Base-by-base conservation (phyloP, 768 basidiomycete genomes). In the Strobilomyces dryophilus region DNA sequence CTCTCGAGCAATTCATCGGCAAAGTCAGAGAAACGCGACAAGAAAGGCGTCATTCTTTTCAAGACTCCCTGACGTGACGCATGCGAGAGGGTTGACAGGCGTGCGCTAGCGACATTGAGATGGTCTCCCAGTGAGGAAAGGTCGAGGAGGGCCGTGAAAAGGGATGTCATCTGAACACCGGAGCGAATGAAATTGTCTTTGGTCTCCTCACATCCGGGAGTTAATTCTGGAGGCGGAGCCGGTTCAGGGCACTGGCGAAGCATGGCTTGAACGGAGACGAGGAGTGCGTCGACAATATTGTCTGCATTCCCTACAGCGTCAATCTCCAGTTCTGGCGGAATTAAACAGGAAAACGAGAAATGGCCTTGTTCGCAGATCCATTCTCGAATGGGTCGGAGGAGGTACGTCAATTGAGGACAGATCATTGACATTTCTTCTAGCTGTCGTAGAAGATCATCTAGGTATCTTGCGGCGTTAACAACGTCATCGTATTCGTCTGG, bases 21-120 rank as follows among this genome's bases (percentile, higher is more conserved):
- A 14, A 92, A 74, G 18, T 72, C 61, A 9, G 79, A 59, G 67
- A 92, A 94, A 21, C 71, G 69, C 3, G 81, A 71, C 21, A 95
- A 66, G 80, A 97, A 97, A 1, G 95, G 92, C 9, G 86, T 58
- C n/a, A 84, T 56, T 57, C 79, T 73, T 61, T 69, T 71, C 41
- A 83, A 55, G 45, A 64, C 64, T 27, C 53, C 60, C 41, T 67
- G 64, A 12, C 80, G 59, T 18, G 68, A 63, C 5, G 65, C 59
- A 1, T 67, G 63, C 5, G 73, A 56, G 27, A 68, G 57, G 6
- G 65, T 63, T 3, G 75, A 66, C n/a, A 87, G 65, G 18, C 62
- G 59, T 10, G 62, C 46, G 26, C 85, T 59, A 6, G 76, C 61
- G 29, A 55, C 54, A 27, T 76, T 61, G 24, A 89, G 53, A 5